phyloP scores from a whole-genome alignment of 345 rosid genomes.

The Aquilaria sinensis region DNA sequence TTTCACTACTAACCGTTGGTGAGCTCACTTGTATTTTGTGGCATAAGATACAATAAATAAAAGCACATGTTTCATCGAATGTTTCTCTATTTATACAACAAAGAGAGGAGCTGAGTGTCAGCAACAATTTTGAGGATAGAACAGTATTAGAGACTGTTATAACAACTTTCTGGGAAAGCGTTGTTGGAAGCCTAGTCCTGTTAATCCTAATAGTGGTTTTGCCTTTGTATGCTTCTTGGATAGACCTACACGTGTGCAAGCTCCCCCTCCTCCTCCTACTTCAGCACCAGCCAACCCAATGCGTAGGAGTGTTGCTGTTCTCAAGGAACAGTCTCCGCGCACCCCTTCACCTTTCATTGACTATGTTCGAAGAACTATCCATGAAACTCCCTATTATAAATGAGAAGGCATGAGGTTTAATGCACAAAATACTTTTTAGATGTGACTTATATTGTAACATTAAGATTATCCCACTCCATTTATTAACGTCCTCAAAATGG shows the following conservation, averaged over 20 bases:
- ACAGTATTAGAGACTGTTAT: slow-evolving; percentile 11
- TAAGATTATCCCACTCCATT: background rate
- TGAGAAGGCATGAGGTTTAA: slow-evolving; percentile 65
- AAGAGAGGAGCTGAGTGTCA: slow-evolving; percentile 51
- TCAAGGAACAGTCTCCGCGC: slow-evolving; percentile 58
- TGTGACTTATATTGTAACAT: background rate
- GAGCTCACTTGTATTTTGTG: slow-evolving; percentile 14
- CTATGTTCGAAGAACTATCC: slow-evolving; percentile 76
- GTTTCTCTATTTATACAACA: slow-evolving; percentile 44
- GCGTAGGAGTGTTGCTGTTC: slow-evolving; percentile 30
- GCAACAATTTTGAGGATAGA: slow-evolving; percentile 34
- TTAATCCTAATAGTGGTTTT: slow-evolving; percentile 16
- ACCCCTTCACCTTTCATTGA: slow-evolving; percentile 89
- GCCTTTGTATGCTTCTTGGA: slow-evolving; percentile 16
- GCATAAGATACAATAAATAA: background rate
- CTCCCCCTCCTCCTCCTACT: slow-evolving; percentile 20
- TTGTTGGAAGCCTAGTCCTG: slow-evolving; percentile 20
- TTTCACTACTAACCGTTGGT: slow-evolving; percentile 80
- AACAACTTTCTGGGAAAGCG: slow-evolving; percentile 12
- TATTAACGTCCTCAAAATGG: background rate
- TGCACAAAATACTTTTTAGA: slow-evolving; percentile 73
- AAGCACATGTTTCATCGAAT: background rate
- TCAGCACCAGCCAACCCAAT: slow-evolving; percentile 49
- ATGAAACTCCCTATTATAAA: slow-evolving; percentile 78
- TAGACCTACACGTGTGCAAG: slow-evolving; percentile 15